These are phyloP conservation scores for Lithospermum erythrorhizon DNA, from an alignment of 257 asterid genomes.

Conservation along the genomic window DNA sequence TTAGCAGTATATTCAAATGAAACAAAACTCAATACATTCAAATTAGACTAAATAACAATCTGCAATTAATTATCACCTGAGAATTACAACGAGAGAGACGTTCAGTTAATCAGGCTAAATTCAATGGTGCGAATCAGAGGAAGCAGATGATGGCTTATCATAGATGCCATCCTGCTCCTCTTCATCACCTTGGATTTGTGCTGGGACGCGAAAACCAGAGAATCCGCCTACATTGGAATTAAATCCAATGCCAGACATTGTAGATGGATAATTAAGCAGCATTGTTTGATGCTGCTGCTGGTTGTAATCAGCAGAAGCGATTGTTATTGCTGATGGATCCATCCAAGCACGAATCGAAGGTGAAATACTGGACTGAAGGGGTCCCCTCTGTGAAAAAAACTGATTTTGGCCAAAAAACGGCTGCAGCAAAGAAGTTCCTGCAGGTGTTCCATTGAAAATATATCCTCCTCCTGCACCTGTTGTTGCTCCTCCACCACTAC, in stretches of 20 bases:
- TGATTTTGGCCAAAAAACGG: slow-evolving; percentile 62
- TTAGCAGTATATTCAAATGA: too few relatives aligned
- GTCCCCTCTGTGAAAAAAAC: slow-evolving; percentile 93
- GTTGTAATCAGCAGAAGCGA: slow-evolving; percentile 41
- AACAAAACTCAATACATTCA: not conserved
- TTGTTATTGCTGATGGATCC: slow-evolving; percentile 44
- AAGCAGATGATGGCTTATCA: slow-evolving; percentile 93
- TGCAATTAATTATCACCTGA: not conserved
- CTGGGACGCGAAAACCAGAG: slow-evolving; percentile 73
- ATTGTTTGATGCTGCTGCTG: slow-evolving; percentile 36
- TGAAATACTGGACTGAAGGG: slow-evolving; percentile 99
- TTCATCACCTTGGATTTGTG: slow-evolving; percentile 94
- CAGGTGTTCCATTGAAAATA: slow-evolving; percentile 34
- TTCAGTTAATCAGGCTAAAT: not conserved
- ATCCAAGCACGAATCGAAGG: slow-evolving; percentile 97
- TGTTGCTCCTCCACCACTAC: slow-evolving; percentile 18
- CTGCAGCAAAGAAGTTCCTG: slow-evolving; percentile 32
- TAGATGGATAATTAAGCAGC: slow-evolving; percentile 48
- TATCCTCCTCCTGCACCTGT: slow-evolving; percentile 29
- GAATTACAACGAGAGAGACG: not conserved
- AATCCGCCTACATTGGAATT: slow-evolving; percentile 59
- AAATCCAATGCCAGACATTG: slow-evolving; percentile 50
- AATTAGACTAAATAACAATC: not conserved
- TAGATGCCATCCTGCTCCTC: slow-evolving; percentile 99
- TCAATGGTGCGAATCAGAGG: slow-evolving; percentile 95